Conservation (phyloP, 768 basidiomycete species). For the Coprinopsis sp. region DNA sequence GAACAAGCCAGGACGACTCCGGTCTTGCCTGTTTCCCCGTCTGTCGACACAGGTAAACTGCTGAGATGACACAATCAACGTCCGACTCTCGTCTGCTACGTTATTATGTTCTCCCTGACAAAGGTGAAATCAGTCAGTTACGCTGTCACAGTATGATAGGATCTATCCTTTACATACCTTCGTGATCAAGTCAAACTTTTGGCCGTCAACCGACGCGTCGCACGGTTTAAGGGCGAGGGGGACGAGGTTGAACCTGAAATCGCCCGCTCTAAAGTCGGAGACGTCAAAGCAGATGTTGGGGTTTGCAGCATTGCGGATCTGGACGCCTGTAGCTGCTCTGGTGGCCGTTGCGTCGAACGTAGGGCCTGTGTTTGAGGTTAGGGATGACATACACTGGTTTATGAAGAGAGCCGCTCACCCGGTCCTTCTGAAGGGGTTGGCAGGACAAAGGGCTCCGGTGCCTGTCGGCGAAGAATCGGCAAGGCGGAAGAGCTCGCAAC, state of each 20-base stretch:
- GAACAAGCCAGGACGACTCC: conserved; percentile 23
- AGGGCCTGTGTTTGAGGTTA: conserved; percentile 14
- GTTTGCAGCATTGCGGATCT: conserved; percentile 23
- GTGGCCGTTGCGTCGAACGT: conserved; percentile 26
- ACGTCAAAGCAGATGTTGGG: conserved; percentile 25
- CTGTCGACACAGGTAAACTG: conserved; percentile 25
- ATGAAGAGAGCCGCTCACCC: neutral
- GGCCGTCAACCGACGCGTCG: conserved; percentile 21
- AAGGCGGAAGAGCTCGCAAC: neutral
- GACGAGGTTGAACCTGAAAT: conserved; percentile 29
- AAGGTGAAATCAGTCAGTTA: neutral
- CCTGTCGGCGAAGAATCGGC: conserved; percentile 1
- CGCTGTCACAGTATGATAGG: neutral
- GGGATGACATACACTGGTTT: neutral
- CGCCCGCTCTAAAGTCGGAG: conserved; percentile 27
- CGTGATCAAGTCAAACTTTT: conserved; percentile 30
- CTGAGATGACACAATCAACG: conserved; percentile 27
- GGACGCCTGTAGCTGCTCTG: conserved; percentile 21
- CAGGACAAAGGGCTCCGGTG: conserved; percentile 3
- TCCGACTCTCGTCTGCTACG: conserved; percentile 18
- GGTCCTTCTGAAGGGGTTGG: conserved; percentile 5
- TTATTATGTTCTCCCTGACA: conserved; percentile 26
- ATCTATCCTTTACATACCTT: conserved; percentile 11
- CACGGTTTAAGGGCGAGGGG: conserved; percentile 23
- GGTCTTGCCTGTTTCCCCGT: conserved; percentile 22